These are phyloP conservation scores for Glomus cerebriforme DNA, from an alignment of 192 early-diverging fungal genomes.

Conservation along the genomic window DNA sequence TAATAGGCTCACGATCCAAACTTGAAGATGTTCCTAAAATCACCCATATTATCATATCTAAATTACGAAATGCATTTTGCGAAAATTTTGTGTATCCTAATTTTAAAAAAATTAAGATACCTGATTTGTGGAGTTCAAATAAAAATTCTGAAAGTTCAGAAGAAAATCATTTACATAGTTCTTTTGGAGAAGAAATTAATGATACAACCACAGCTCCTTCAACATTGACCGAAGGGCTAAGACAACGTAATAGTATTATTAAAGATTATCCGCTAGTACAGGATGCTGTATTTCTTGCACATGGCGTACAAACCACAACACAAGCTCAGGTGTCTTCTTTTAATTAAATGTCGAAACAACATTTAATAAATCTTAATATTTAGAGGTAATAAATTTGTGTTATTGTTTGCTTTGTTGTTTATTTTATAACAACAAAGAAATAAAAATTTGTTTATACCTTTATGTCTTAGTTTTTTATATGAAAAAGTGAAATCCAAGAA, in stretches of 20 bases:
- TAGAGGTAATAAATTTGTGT: not conserved
- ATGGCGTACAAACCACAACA: not conserved
- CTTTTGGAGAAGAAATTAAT: not conserved
- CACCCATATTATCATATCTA: constrained; percentile 78
- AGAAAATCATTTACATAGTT: not conserved
- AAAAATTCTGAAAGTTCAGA: not conserved
- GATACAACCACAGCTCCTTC: not conserved
- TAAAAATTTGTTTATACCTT: no score
- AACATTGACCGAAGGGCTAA: not conserved
- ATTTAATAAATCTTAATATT: not conserved
- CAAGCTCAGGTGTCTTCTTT: not conserved
- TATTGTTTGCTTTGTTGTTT: no score
- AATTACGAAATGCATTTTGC: constrained; percentile 66
- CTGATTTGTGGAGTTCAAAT: constrained; percentile 51
- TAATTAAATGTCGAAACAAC: not conserved
- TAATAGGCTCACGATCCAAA: constrained; percentile 95
- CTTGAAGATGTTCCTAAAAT: constrained; percentile 96
- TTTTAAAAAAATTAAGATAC: constrained; percentile 65
- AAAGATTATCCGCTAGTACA: not conserved
- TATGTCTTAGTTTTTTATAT: no score
- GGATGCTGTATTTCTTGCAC: not conserved
- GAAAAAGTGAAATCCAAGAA: no score
- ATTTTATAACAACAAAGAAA: no score
- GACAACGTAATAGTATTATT: not conserved
- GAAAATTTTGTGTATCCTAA: constrained; percentile 78